Base-by-base conservation (phyloP, 805 yeast genomes). In the Myxozyma kluyveri region DNA sequence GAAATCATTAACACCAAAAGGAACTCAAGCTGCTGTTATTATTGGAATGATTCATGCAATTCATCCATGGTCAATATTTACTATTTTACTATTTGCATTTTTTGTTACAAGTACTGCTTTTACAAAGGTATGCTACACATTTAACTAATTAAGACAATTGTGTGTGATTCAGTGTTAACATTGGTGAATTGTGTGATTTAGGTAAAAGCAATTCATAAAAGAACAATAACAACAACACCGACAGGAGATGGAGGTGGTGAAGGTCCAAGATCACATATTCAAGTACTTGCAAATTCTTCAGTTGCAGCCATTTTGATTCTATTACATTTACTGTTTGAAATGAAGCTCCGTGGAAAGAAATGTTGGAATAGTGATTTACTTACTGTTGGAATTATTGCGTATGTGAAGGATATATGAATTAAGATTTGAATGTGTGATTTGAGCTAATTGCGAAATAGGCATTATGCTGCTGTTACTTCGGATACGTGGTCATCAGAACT, bases 401-500 rank as follows among this genome's bases (percentile, higher is more conserved):
- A 23, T 29, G 59, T 47, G 18, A 4, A 1, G 5, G 22, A 10
- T n/a, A 4, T 18, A 21, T 10, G 26, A 9, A n/a, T 24, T 7
- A 17, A 7, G 10, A 27, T 22, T 7, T 24, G 19, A 9, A 2
- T 14, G 21, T n/a, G 6, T 42, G 21, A 45, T 24, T 29, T n/a
- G 19, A 12, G 42, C 42, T 18, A 18, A 27, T n/a, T 27, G 14
- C 10, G n/a, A 21, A 2, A 19, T 40, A 56, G 60, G 4, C 77
- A 75, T 35, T 75, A 75, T 50, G 70, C 71, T 4, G 75, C 75
- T 1, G 78, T 72, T 18, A 71, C 70, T 4, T 72, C 78, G 3
- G 78, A 75, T 52, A 73, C 78, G 0, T 74, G 75, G 74, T 75
- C 79, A 3, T 72, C 76, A 1, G 79, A 75, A 49, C 60, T 75